Base-by-base conservation (phyloP, 2,329 filamentous ascomycete genomes). In the Hypoxylon sp. region DNA sequence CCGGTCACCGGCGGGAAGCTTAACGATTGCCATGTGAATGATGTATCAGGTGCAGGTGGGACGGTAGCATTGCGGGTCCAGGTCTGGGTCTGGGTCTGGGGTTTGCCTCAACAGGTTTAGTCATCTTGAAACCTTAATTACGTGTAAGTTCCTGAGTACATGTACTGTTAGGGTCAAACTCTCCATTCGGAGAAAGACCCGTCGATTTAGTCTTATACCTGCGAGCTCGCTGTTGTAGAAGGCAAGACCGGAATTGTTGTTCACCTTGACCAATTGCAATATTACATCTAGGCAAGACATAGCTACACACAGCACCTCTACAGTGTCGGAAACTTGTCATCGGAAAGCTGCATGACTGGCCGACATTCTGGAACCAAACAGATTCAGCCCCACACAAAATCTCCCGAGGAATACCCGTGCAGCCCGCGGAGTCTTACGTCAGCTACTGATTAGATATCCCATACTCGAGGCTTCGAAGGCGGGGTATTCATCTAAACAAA, bases 1-100 rank as follows among this genome's bases (percentile, higher is more conserved):
- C 55, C 59, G 63, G 63, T 59, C 29, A 60, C 58, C 54, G 61
- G 58, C 54, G 34, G 50, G 55, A 61, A 45, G 56, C 43, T 46
- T n/a, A 39, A 32, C 39, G 29, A 37, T 27, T n/a, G 32, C 53
- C 65, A 68, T 68, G 66, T 59, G 67, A 63, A 67, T 67, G 60
- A 67, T 64, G 53, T 61, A 63, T 69, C 60, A 56, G 47, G 62
- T 68, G 66, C 56, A 56, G 41, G 62, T 66, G 62, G 63, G 37
- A 65, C 61, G 37, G 21, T 21, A 11, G 16, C 16, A 21, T 8
- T 12, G 14, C 21, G 16, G 39, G 21, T 55, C 61, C 45, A 48
- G 53, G 61, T 57, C 61, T 50, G 61, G 56, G 21, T 55, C 61
- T 50, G 53, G 53, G 61, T 57, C 61, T 50, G 61, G 56, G 46